Conservation (phyloP, 768 basidiomycete species). For the Serendipita vermifera region DNA sequence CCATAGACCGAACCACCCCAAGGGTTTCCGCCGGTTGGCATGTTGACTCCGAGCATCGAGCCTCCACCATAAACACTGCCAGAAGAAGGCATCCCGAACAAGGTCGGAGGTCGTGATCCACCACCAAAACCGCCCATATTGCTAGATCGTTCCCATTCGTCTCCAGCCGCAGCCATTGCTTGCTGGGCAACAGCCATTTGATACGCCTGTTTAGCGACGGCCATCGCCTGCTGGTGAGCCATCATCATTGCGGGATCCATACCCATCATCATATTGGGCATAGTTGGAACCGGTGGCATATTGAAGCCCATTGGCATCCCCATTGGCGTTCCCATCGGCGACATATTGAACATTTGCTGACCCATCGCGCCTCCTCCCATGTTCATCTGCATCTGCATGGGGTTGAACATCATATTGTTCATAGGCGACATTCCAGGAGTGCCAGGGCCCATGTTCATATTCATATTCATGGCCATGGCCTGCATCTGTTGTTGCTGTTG, state of each 20-base stretch:
- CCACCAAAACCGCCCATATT: constrained; percentile 34
- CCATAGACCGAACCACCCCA: constrained; percentile 55
- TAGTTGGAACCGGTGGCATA: constrained; percentile 9
- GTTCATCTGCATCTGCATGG: constrained; percentile 26
- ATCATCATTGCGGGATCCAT: constrained; percentile 46
- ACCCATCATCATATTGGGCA: constrained; percentile 14
- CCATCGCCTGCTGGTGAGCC: constrained; percentile 81
- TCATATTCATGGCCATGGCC: constrained; percentile 22
- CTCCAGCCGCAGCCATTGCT: constrained; percentile 76
- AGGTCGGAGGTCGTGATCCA: constrained; percentile 8
- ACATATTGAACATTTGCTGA: constrained; percentile 24
- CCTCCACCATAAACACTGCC: constrained; percentile 32
- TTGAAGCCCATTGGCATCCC: neutral
- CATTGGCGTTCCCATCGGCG: constrained; percentile 12
- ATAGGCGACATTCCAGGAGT: constrained; percentile 22
- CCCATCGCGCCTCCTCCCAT: constrained; percentile 20
- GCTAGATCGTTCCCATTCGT: constrained; percentile 81
- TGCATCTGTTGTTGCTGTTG: constrained; percentile 20
- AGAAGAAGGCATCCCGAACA: constrained; percentile 27
- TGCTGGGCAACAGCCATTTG: constrained; percentile 86
- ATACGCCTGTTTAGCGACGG: constrained; percentile 77
- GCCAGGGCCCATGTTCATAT: constrained; percentile 18
- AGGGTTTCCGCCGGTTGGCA: constrained; percentile 35
- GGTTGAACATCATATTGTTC: constrained; percentile 21
- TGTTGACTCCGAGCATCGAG: constrained; percentile 26